Evolutionary conservation across 2,329 filamentous ascomycete genomes (phyloP).

Genomic region (Ophiostoma australiae): DNA sequence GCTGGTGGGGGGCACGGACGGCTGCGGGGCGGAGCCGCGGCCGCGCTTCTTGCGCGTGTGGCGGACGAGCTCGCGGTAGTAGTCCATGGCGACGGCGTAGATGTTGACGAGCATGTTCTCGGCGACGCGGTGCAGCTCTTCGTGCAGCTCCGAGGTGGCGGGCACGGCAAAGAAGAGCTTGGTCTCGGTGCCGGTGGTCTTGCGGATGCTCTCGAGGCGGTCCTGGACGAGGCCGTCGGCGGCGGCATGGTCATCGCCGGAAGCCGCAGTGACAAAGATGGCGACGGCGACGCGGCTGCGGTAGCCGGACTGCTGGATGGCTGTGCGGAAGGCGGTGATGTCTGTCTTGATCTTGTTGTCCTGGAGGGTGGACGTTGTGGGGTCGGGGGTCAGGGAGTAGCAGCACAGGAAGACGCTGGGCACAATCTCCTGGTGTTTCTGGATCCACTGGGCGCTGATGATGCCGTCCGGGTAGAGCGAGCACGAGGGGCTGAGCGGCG

Average conservation of each 20-base stretch:
- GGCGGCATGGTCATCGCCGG: constrained; percentile 46
- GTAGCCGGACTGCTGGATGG: constrained; percentile 64
- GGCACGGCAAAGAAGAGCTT: constrained; percentile 84
- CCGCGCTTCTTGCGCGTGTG: constrained; percentile 85
- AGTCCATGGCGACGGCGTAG: constrained; percentile 73
- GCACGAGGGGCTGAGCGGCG: constrained; percentile 79
- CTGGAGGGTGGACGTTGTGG: constrained; percentile 67
- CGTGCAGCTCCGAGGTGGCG: constrained; percentile 47
- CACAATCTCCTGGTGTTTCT: constrained; percentile 80
- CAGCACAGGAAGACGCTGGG: constrained; percentile 78
- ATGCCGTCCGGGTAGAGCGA: constrained; percentile 84
- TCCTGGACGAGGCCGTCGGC: constrained; percentile 61
- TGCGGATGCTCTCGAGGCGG: constrained; percentile 71
- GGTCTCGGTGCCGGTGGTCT: constrained; percentile 71
- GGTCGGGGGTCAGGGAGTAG: constrained; percentile 69
- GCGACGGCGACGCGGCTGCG: constrained; percentile 74
- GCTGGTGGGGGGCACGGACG: constrained; percentile 74
- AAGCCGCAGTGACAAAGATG: constrained; percentile 49
- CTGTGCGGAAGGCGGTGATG: constrained; percentile 69
- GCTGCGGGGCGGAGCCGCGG: constrained; percentile 69
- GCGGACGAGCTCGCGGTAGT: constrained; percentile 91
- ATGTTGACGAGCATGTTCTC: constrained; percentile 67
- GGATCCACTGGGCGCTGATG: constrained; percentile 74
- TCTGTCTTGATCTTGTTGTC: constrained; percentile 87
- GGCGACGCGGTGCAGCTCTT: constrained; percentile 68